Percentiles rank a stretch among this genome's conserved stretches.
phyloP scores from a whole-genome alignment of 495 filamentous ascomycete species.

The Trichoderma erinaceum region DNA sequence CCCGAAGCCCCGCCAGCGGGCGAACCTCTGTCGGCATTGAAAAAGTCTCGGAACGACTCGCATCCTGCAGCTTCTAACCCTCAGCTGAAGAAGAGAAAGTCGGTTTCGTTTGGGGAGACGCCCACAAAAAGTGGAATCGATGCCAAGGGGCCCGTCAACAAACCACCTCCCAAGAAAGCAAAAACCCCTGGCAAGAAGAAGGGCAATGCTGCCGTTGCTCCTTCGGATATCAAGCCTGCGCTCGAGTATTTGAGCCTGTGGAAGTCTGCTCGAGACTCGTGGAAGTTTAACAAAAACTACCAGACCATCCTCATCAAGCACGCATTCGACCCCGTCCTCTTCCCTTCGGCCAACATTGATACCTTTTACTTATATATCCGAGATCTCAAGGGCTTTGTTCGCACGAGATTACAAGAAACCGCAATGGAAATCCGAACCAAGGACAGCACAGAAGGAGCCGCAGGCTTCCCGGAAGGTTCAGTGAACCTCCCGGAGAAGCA shows the following conservation, averaged over 20 bases:
- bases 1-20: conserved; percentile 5
- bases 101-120: conserved; percentile 70
- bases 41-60: conserved; percentile 25
- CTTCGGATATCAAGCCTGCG: conserved; percentile 50
- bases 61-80: neutral
- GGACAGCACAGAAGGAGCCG: conserved; percentile 41
- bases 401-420: conserved; percentile 56
- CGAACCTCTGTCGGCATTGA: conserved; percentile 20
- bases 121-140: conserved; percentile 50
- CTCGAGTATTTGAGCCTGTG: conserved; percentile 69
- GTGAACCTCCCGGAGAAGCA: conserved; percentile 42
- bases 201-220: conserved; percentile 18
- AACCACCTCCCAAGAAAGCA: conserved; percentile 32
- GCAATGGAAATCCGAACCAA: conserved; percentile 50
- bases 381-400: conserved; percentile 60
- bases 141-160: conserved; percentile 25
- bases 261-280: conserved; percentile 55
- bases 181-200: conserved; percentile 26
- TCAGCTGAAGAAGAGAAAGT: conserved; percentile 47
- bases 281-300: conserved; percentile 93
- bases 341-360: conserved; percentile 58
- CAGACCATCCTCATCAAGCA: conserved; percentile 79
- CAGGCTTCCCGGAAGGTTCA: conserved; percentile 32
- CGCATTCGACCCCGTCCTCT: conserved; percentile 56
- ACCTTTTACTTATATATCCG: conserved; percentile 64